Base-by-base conservation (phyloP, 2,329 filamentous ascomycete genomes). In the Paraphoma chrysanthemicola region DNA sequence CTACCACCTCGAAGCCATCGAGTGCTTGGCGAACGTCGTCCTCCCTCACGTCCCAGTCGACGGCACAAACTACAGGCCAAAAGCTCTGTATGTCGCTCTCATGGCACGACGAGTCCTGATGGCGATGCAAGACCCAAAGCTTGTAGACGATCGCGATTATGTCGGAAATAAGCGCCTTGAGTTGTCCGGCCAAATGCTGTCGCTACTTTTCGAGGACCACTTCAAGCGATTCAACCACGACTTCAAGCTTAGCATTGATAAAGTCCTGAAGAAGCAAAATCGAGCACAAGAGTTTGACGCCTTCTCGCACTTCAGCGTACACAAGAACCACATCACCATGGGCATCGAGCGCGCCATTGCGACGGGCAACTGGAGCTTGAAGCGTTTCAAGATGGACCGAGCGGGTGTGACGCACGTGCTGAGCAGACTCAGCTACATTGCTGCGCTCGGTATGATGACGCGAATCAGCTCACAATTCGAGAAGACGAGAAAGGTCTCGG, bases 401-500 rank as follows among this genome's bases (percentile, higher is more conserved):
- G 94, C 95, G 18, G 95, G 95, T 73, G 93, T 99, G 18, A 98
- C 96, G 0, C 95, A 99, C 77, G 93, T 99, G 41, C 83, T 99
- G 47, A 98, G 94, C 78, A 88, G 95, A 62, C 83, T 99, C 53
- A 98, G 94, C 77, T 99, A 98, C 73, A 97, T 99, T 76, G 91
- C 90, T 61, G 95, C 95, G 29, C 86, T 99, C 29, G 96, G 96
- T 60, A 99, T 99, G 96, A 99, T 99, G 95, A 99, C 95, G 12
- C 86, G 95, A 77, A 98, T 99, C 71, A 95, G 90, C 76, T 96
- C 91, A 84, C 95, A 99, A 80, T 99, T 99, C 71, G 95, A 99
- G 76, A 99, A 99, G 84, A 98, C 95, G 2, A 84, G 95, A 67
- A 99, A 99, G 78, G 93, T 99, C 59, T 93, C 90, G 72, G 96